phyloP scores from a whole-genome alignment of 257 asterid species.

The Plantago major region DNA sequence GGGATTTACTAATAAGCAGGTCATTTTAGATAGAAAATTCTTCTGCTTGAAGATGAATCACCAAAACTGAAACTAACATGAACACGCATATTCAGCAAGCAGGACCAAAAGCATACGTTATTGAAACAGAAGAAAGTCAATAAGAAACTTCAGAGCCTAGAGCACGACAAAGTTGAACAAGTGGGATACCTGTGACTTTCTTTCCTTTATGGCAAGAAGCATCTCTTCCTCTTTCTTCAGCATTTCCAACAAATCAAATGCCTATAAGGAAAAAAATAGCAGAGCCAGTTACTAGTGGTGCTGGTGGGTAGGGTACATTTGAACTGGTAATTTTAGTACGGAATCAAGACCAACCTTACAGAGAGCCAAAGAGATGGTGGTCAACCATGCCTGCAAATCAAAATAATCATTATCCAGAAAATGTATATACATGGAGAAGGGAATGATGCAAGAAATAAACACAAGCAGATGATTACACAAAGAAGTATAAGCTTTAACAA shows the following conservation, averaged over 20 bases:
- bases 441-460: neutral
- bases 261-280: conserved; percentile 37
- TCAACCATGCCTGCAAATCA: conserved; percentile 79
- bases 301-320: neutral
- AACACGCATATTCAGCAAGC: conserved; percentile 5
- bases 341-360: conserved; percentile 69
- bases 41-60: too few relatives aligned
- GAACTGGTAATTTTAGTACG: neutral
- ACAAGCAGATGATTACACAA: neutral
- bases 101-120: neutral
- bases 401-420: conserved; percentile 16
- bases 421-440: neutral
- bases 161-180: conserved; percentile 19
- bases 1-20: too few relatives aligned
- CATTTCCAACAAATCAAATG: conserved; percentile 93
- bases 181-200: conserved; percentile 62
- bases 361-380: conserved; percentile 70
- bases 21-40: too few relatives aligned
- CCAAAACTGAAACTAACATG: too few relatives aligned
- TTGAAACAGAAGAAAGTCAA: neutral
- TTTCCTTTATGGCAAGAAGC: conserved; percentile 69
- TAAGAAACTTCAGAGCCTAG: neutral
- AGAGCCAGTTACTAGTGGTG: conserved; percentile 7
- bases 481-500: neutral
- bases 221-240: conserved; percentile 91